Evolutionary conservation across 768 basidiomycete species (phyloP).

Genomic region (Hygrocybe punicea): DNA sequence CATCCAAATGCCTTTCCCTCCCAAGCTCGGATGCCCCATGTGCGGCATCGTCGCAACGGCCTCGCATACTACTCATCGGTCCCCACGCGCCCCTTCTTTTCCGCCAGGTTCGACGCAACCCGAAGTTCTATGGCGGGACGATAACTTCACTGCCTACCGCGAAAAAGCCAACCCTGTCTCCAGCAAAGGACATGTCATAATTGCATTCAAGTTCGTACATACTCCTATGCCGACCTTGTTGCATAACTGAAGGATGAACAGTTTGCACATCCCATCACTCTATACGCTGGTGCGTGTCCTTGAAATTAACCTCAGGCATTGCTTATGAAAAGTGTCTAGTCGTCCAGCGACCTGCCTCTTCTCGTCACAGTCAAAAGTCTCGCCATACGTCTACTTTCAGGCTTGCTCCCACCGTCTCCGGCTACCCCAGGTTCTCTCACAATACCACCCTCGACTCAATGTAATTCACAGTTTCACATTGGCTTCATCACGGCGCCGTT

Average conservation of each 20-base stretch:
- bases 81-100: slow-evolving; percentile 46
- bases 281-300: slow-evolving; percentile 58
- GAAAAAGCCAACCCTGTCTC: slow-evolving; percentile 70
- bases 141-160: slow-evolving; percentile 71
- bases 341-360: slow-evolving; percentile 70
- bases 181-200: slow-evolving; percentile 66
- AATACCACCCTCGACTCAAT: slow-evolving; percentile 24
- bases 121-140: slow-evolving; percentile 71
- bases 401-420: slow-evolving; percentile 41
- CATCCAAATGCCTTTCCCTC: slow-evolving; percentile 49
- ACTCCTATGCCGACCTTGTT: neutral
- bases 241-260: slow-evolving; percentile 25
- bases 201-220: slow-evolving; percentile 68
- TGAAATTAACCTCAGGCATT: slow-evolving; percentile 2
- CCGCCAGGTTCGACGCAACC: slow-evolving; percentile 47
- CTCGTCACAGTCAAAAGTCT: slow-evolving; percentile 60
- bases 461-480: slow-evolving; percentile 49
- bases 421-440: slow-evolving; percentile 18
- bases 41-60: slow-evolving; percentile 67
- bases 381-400: slow-evolving; percentile 52
- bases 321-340: slow-evolving; percentile 39
- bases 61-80: slow-evolving; percentile 41
- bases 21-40: slow-evolving; percentile 71
- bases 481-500: slow-evolving; percentile 80
- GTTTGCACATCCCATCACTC: slow-evolving; percentile 75